Evolutionary conservation across 2,329 filamentous ascomycete genomes (phyloP), one percentile per base, ranked within the genome.

Genomic region (Epichloe elymi): DNA sequence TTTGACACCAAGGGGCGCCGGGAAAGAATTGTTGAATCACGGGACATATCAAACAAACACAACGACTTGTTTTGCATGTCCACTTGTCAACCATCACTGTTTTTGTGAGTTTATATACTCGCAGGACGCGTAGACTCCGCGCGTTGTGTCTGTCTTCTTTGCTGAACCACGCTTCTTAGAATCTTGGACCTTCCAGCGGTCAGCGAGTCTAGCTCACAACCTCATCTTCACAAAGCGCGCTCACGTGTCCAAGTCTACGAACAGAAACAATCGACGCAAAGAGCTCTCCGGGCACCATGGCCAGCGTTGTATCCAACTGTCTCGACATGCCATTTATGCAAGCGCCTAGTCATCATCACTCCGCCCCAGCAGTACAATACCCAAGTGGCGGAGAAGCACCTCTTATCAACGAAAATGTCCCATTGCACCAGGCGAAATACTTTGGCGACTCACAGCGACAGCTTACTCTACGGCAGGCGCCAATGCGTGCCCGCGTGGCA

Each of bases 401-500:
- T 23, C 48, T 55, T n/a, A 19, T 54, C 2, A 46, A 47, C 12
- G 53, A 58, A 11, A 50, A 55, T 4, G 17, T 38, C 11, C 30
- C 42, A 11, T 48, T 53, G 30, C 53, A 52, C n/a, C 54, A 58
- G 23, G 42, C 50, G 23, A 56, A 52, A 47, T 54, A 52, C 19
- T 51, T 53, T n/a, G 56, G 56, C 33, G 56, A 59, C 33, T 51
- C 56, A 11, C 53, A 58, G 37, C 51, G 56, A 5, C 56, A 57
- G 37, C 49, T 59, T 26, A 53, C 47, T 8, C 50, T 59, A 17
- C 48, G 56, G 23, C 57, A 59, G 48, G 54, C 56, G 19, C 57
- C 57, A 2, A 51, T 58, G 46, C 74, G 80, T 65, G 84, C 81
- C 47, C 76, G 84, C 55, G 80, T 87, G 50, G 78, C 82, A 42